These are phyloP conservation scores for Acanthamoeba lenticulata DNA, from an alignment of 208 protist genomes.

Conservation along the genomic window DNA sequence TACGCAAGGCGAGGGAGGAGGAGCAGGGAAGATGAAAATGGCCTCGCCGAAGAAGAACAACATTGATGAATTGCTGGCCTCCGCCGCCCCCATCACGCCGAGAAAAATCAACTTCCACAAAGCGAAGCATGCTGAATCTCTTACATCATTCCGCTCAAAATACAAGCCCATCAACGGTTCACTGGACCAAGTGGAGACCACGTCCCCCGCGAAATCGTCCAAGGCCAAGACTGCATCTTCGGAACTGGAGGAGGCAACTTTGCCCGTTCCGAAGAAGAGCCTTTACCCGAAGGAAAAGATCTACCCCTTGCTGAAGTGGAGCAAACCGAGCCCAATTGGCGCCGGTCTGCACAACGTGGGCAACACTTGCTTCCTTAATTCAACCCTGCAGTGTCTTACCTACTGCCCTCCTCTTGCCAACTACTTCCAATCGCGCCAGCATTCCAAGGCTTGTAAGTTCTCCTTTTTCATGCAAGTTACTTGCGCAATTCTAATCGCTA, in stretches of 20 bases:
- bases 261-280: slow-evolving; percentile 24
- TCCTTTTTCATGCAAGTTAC: neutral
- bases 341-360: slow-evolving; percentile 86
- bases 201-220: neutral
- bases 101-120: slow-evolving; percentile 48
- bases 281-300: slow-evolving; percentile 63
- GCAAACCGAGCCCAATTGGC: slow-evolving; percentile 69
- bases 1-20: too few relatives aligned
- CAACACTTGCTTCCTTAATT: slow-evolving; percentile 92
- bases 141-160: slow-evolving; percentile 41
- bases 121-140: slow-evolving; percentile 11
- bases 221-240: neutral
- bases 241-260: slow-evolving; percentile 15
- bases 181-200: neutral
- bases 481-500: neutral
- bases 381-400: slow-evolving; percentile 88
- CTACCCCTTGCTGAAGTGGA: slow-evolving; percentile 16
- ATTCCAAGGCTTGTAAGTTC: slow-evolving; percentile 65
- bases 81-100: neutral
- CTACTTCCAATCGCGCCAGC: slow-evolving; percentile 70
- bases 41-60: neutral
- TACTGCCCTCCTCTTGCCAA: slow-evolving; percentile 86
- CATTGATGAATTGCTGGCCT: slow-evolving; percentile 52
- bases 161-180: slow-evolving; percentile 62
- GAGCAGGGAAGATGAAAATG: slow-evolving; percentile 23